Evolutionary conservation across 2,329 filamentous ascomycete species (phyloP), one percentile per base, ranked within the genome.

Genomic region (Arthrocladium fulminans): DNA sequence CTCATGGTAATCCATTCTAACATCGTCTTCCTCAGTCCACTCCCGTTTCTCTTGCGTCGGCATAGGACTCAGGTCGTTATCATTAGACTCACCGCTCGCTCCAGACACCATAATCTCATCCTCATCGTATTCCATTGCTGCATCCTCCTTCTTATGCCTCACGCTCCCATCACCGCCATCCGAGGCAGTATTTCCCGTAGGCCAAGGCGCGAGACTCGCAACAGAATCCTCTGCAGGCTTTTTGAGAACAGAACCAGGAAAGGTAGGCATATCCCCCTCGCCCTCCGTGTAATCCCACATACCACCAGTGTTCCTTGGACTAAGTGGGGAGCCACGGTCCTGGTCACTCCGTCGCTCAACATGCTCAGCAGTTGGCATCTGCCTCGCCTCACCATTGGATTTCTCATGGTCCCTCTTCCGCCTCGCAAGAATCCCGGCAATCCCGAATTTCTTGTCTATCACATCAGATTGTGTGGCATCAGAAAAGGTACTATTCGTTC

Each of bases 381-480:
- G 24, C 10, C 45, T 40, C 13, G 37, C n/a, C 17, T 49, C 13
- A 46, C 30, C 44, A 25, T 30, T 9, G 17, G 6, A 5, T 15
- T 35, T 35, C 32, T 7, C 49, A 7, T 50, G 47, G 19, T 40
- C n/a, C 48, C 45, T 54, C 22, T 48, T 45, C 15, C 48, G 47
- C 22, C 51, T 42, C 24, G 51, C 52, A 13, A 54, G 38, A 6
- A 54, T 57, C 12, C 52, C 52, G 5, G 22, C 20, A 13, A 55
- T 12, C 1, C 52, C 54, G 45, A 50, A 53, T 22, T 53, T 24
- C 19, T 37, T 38, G 8, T 24, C 22, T 22, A 29, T 39, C n/a
- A 12, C 17, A 5, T 35, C 32, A 8, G 32, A 8, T 35, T 15
- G 32, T 35, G 7, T 13, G 12, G 30, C 19, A 27, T 34, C 19